Evolutionary conservation across 331 rosid species (phyloP).

Genomic region (Cydonia oblonga): DNA sequence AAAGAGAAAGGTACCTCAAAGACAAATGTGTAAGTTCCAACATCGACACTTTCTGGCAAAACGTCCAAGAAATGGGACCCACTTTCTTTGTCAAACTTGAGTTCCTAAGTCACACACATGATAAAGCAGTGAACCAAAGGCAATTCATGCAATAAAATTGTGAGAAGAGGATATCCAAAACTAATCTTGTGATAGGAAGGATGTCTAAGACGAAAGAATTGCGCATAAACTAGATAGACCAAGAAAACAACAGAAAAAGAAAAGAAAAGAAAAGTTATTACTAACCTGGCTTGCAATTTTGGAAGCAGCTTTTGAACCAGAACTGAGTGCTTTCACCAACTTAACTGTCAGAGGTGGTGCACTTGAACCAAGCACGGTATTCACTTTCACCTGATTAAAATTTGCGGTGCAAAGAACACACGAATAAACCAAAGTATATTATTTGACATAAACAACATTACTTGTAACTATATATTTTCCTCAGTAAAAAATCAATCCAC

Average conservation of each 20-base stretch:
- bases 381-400: conserved; percentile 68
- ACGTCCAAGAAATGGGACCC: conserved; percentile 53
- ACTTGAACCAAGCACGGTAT: conserved; percentile 79
- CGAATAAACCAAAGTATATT: background rate
- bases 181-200: background rate
- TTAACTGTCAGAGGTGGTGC: conserved; percentile 81
- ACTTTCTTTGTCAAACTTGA: conserved; percentile 52
- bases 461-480: background rate
- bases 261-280: background rate
- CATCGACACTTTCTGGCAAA: conserved; percentile 52
- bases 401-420: conserved; percentile 5
- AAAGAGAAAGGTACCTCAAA: conserved; percentile 57
- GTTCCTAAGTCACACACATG: conserved; percentile 45
- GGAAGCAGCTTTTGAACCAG: conserved; percentile 54
- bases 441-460: background rate
- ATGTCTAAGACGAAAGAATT: too few relatives aligned
- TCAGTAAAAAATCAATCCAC: background rate
- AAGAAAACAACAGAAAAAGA: too few relatives aligned
- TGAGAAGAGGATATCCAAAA: background rate
- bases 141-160: conserved; percentile 4
- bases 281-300: conserved; percentile 57
- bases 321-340: conserved; percentile 51
- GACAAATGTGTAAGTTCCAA: conserved; percentile 61
- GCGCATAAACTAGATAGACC: too few relatives aligned
- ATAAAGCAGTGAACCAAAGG: conserved; percentile 7